Evolutionary conservation across 2,329 filamentous ascomycete genomes (phyloP).

Genomic region (Chalaropsis thielavioides): DNA sequence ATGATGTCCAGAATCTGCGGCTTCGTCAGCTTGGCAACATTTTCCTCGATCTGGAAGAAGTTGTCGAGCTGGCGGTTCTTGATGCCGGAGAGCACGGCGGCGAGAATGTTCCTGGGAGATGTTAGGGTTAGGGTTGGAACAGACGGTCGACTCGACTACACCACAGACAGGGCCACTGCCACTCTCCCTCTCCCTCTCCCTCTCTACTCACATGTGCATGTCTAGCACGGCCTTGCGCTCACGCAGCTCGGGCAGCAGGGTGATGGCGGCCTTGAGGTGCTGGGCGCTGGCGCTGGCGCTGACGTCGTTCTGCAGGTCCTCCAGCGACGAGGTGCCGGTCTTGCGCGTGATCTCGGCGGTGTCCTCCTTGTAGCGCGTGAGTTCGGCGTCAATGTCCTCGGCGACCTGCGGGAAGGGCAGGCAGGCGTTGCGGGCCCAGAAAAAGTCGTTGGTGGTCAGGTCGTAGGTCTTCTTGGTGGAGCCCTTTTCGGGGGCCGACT

Average conservation of each 20-base stretch:
- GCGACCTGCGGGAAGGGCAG: constrained; percentile 90
- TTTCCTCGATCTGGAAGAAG: constrained; percentile 91
- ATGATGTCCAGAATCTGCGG: constrained; percentile 77
- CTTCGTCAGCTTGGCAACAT: constrained; percentile 80
- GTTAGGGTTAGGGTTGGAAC: neutral
- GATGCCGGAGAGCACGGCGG: constrained; percentile 60
- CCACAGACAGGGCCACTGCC: too few relatives aligned
- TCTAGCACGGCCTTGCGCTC: constrained; percentile 88
- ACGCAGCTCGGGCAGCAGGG: constrained; percentile 74
- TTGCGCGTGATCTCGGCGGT: constrained; percentile 89
- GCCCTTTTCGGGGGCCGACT: constrained; percentile 57
- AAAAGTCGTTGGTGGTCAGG: constrained; percentile 78
- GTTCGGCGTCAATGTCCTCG: constrained; percentile 85
- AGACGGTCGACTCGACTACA: too few relatives aligned
- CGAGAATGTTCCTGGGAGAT: constrained; percentile 54
- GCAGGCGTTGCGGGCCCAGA: constrained; percentile 87
- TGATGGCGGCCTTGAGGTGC: constrained; percentile 91
- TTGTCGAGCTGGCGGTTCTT: constrained; percentile 92
- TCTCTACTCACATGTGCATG: constrained; percentile 79
- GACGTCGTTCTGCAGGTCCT: constrained; percentile 82
- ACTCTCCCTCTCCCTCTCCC: too few relatives aligned
- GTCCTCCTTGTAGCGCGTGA: constrained; percentile 91
- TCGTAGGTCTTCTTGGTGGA: constrained; percentile 83
- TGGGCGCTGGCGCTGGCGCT: constrained; percentile 76
- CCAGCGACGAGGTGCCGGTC: constrained; percentile 80